A percentile compares a stretch with the other conserved stretches of the same genome.
Conservation (phyloP, 768 basidiomycete species). For the Suillus weaverae region DNA sequence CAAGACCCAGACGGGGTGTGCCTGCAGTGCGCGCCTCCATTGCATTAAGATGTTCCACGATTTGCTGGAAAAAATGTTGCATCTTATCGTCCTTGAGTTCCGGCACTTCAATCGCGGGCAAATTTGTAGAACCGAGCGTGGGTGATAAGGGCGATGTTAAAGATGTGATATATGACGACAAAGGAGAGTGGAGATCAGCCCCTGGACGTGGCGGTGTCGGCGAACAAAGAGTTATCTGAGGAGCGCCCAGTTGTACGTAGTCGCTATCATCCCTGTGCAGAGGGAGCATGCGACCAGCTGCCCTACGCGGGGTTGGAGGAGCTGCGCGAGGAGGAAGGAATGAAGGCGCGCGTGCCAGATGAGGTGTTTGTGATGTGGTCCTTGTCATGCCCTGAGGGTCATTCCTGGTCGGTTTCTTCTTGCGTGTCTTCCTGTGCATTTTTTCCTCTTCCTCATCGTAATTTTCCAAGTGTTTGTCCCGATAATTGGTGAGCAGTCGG, state of each 20-base stretch:
- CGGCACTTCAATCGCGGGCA: slow-evolving; percentile 59
- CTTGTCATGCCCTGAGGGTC: slow-evolving; percentile 20
- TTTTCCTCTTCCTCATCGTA: slow-evolving; percentile 69
- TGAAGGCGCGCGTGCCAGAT: slow-evolving; percentile 33
- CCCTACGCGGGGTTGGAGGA: slow-evolving; percentile 61
- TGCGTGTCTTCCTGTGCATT: slow-evolving; percentile 36
- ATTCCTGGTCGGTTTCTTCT: slow-evolving; percentile 34
- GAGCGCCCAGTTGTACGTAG: slow-evolving; percentile 15
- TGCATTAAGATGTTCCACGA: slow-evolving; percentile 75
- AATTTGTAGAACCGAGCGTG: slow-evolving; percentile 25
- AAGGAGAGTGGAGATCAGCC: slow-evolving; percentile 15
- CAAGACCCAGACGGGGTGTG: slow-evolving; percentile 17
- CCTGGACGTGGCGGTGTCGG: slow-evolving; percentile 28
- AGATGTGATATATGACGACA: slow-evolving; percentile 25
- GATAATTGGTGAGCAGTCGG: slow-evolving; percentile 83
- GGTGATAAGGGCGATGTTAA: slow-evolving; percentile 35
- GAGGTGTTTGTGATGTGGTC: slow-evolving; percentile 25
- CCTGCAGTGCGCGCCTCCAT: slow-evolving; percentile 56
- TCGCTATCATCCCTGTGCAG: slow-evolving; percentile 19
- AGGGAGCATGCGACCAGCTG: slow-evolving; percentile 36
- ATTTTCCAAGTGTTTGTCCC: slow-evolving; percentile 69
- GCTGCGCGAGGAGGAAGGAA: slow-evolving; percentile 53
- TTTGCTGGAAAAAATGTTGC: slow-evolving; percentile 83
- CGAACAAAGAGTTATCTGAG: slow-evolving; percentile 27
- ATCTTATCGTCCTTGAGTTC: slow-evolving; percentile 73